These are phyloP conservation scores for Phaeolepiota aurea DNA, from an alignment of 768 basidiomycete genomes.

Conservation along the genomic window DNA sequence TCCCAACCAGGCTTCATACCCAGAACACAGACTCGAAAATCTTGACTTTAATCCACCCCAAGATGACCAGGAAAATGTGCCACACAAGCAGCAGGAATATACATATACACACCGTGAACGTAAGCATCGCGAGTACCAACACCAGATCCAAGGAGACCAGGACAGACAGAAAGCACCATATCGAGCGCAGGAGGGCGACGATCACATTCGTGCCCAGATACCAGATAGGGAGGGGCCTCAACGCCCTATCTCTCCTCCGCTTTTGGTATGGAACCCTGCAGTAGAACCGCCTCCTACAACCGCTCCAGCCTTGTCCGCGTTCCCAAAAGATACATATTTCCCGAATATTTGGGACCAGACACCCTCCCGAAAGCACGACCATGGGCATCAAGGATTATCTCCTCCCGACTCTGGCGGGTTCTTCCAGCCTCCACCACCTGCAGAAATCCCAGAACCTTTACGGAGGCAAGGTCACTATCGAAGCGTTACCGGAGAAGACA, in stretches of 20 bases:
- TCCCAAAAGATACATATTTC: constrained; percentile 72
- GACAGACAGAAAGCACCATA: constrained; percentile 8
- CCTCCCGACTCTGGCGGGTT: constrained; percentile 38
- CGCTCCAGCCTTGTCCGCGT: constrained; percentile 45
- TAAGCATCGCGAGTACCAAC: not conserved
- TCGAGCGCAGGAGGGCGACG: constrained; percentile 12
- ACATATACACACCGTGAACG: not conserved
- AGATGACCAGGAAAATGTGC: not conserved
- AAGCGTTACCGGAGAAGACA: constrained; percentile 45
- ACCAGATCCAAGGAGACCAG: not conserved
- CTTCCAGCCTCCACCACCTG: constrained; percentile 51
- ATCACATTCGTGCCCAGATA: constrained; percentile 7
- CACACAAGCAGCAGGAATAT: not conserved
- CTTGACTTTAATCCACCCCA: not conserved
- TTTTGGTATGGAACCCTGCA: constrained; percentile 75
- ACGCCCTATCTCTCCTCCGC: constrained; percentile 51
- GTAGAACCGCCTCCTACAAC: constrained; percentile 70
- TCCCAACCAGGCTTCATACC: not conserved
- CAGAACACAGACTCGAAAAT: not conserved
- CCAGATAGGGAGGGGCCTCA: constrained; percentile 21
- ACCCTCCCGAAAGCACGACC: constrained; percentile 29
- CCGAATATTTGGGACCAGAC: constrained; percentile 81
- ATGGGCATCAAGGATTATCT: constrained; percentile 20
- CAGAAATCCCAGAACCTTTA: constrained; percentile 58
- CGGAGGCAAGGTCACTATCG: constrained; percentile 71